Conservation (phyloP, 1,139 yeast genomes). For the Hemisphaericaspora subhashii region DNA sequence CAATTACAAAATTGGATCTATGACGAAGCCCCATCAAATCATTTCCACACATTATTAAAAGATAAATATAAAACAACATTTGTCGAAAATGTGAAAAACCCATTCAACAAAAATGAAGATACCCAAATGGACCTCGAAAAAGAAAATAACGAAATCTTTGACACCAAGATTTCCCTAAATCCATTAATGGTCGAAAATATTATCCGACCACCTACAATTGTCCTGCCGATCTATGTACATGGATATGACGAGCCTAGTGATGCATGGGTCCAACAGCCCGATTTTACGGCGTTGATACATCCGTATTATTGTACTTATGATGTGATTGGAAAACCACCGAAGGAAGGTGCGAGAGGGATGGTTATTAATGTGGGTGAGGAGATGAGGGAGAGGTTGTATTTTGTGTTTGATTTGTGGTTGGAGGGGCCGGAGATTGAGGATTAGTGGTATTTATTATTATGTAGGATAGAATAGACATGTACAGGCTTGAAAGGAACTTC, state of each 20-base stretch:
- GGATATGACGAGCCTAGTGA: conserved; percentile 25
- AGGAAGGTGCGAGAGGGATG: conserved; percentile 17
- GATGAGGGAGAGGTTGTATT: conserved; percentile 14
- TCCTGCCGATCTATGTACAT: conserved; percentile 15
- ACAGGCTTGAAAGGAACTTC: too few relatives aligned
- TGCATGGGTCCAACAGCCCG: conserved; percentile 22
- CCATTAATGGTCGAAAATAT: conserved; percentile 24
- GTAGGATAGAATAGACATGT: neutral
- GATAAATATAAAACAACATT: conserved; percentile 16
- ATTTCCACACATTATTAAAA: conserved; percentile 17
- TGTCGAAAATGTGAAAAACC: conserved; percentile 10
- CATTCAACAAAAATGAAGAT: conserved; percentile 11
- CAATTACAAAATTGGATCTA: conserved; percentile 34
- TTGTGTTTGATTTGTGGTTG: conserved; percentile 24
- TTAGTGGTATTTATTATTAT: conserved; percentile 1
- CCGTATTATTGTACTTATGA: conserved; percentile 40
- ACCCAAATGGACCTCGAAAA: conserved; percentile 5
- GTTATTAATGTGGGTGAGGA: conserved; percentile 16
- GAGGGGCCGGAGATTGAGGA: conserved; percentile 8
- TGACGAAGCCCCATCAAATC: conserved; percentile 11
- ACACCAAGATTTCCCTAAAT: conserved; percentile 15
- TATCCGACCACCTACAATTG: conserved; percentile 24
- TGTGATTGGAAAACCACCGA: conserved; percentile 27
- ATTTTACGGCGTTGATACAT: conserved; percentile 14
- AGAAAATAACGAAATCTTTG: conserved; percentile 10